Conservation (phyloP, 768 basidiomycete genomes). For the Russula earlei region DNA sequence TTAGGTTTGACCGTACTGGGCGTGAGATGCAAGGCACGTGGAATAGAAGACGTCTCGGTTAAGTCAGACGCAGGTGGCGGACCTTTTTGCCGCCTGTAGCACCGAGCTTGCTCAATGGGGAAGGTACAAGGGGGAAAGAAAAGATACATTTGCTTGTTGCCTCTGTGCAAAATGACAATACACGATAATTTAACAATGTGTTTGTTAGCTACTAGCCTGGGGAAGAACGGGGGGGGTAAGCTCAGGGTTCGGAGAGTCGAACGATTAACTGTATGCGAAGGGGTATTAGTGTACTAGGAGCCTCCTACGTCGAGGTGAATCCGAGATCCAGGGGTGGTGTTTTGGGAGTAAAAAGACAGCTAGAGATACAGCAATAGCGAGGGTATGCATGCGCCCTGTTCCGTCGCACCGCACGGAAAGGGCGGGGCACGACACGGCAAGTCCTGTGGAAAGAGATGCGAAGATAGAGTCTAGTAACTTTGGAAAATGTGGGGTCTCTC, state of each 20-base stretch:
- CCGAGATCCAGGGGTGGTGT: not conserved
- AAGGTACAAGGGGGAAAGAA: not conserved
- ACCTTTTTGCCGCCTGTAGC: not conserved
- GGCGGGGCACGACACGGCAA: slow-evolving; percentile 12
- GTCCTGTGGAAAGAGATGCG: not conserved
- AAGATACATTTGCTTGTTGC: slow-evolving; percentile 12
- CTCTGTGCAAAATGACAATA: slow-evolving; percentile 9
- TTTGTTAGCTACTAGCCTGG: not conserved
- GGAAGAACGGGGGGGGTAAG: not conserved
- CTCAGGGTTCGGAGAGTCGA: not conserved
- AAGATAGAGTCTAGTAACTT: not conserved
- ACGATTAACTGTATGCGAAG: not conserved
- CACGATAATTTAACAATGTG: slow-evolving; percentile 15
- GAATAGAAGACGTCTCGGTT: not conserved
- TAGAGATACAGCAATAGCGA: slow-evolving; percentile 15
- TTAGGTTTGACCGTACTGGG: too few relatives aligned
- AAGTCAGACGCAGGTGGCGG: not conserved
- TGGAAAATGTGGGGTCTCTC: not conserved
- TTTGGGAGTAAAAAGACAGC: not conserved
- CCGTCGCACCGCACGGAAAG: slow-evolving; percentile 14
- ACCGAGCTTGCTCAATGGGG: not conserved
- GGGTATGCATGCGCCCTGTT: slow-evolving; percentile 11
- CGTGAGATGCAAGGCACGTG: too few relatives aligned
- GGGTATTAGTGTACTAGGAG: slow-evolving; percentile 4
- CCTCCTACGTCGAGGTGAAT: slow-evolving; percentile 8